These are phyloP conservation scores for Pleurozium schreberi DNA, from an alignment of 225 moss, liverwort and hornwort genomes.

Conservation along the genomic window DNA sequence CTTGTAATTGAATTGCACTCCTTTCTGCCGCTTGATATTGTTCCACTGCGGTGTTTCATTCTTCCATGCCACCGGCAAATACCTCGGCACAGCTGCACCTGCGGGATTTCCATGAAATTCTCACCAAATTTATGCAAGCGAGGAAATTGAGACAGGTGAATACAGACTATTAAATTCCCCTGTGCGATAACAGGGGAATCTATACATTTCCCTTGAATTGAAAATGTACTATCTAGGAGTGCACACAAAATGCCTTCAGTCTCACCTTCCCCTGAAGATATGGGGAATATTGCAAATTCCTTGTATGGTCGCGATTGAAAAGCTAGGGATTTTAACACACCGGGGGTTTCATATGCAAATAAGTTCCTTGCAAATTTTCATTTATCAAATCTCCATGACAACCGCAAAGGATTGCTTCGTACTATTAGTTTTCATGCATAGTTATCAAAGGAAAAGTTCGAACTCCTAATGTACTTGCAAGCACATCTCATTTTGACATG, in stretches of 20 bases:
- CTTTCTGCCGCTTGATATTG: not conserved
- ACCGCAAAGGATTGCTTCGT: not conserved
- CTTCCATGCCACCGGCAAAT: not conserved
- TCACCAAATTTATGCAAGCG: not conserved
- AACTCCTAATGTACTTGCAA: no score
- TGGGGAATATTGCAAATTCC: not conserved
- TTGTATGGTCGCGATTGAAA: no score
- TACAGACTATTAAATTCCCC: not conserved
- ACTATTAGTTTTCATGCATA: no score
- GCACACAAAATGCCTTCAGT: not conserved
- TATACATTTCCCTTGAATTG: not conserved
- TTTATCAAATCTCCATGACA: not conserved
- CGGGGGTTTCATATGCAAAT: no score
- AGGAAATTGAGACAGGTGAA: no score
- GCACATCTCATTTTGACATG: not conserved
- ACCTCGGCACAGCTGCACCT: not conserved
- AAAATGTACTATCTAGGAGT: not conserved
- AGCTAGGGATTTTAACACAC: not conserved
- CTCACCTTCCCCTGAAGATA: not conserved
- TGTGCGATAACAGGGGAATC: not conserved
- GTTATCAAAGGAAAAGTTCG: not conserved
- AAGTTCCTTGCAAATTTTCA: not conserved
- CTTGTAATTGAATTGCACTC: not conserved
- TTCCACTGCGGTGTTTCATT: not conserved
- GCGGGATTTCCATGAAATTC: not conserved